Base-by-base conservation (phyloP, 2,329 filamentous ascomycete species). In the Neurospora sp. region DNA sequence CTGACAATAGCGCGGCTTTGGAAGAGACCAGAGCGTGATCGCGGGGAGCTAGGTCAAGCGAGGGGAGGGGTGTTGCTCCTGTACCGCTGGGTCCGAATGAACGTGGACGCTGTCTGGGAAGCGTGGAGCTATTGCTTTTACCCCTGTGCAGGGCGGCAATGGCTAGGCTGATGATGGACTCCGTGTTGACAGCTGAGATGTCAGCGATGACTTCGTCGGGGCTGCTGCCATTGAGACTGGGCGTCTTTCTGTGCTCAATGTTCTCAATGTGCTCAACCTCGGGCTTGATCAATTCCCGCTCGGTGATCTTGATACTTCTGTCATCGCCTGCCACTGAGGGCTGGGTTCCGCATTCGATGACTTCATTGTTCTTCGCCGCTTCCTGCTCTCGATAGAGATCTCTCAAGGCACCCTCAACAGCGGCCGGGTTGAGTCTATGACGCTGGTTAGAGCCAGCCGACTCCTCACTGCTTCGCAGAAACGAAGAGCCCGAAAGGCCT, bases 401-500 rank as follows among this genome's bases (percentile, higher is more conserved):
- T 57, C 46, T 57, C 3, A 57, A 33, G 12, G 46, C 46, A 28
- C 46, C 46, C 46, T 57, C 46, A 0, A 57, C 23, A 6, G 23
- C 46, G 4, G 4, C 12, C 2, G 46, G 46, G 4, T 17, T 57
- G 1, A 57, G 23, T 33, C 12, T 17, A 8, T 17, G 8, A 33
- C 23, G 46, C 46, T 57, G 46, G 1, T 28, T 28, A 57, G 52
- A 52, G 15, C 4, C n/a, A 17, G 39, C 23, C 17, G 57, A 67
- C 12, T 46, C 67, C 19, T 67, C 69, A 23, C 43, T 46, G 57
- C 71, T 69, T 23, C 46, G 38, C 12, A 70, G 23, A 43, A 70
- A 70, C 11, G 40, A 46, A 0, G 67, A 67, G 6, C 19, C 66
- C 4, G 46, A 37, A 33, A 72, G 70, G 3, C 70, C 71, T 15